Percentiles rank a stretch among this genome's conserved stretches.
phyloP scores from a whole-genome alignment of 1,139 yeast genomes.

The Magnusiomyces suaveolens region DNA sequence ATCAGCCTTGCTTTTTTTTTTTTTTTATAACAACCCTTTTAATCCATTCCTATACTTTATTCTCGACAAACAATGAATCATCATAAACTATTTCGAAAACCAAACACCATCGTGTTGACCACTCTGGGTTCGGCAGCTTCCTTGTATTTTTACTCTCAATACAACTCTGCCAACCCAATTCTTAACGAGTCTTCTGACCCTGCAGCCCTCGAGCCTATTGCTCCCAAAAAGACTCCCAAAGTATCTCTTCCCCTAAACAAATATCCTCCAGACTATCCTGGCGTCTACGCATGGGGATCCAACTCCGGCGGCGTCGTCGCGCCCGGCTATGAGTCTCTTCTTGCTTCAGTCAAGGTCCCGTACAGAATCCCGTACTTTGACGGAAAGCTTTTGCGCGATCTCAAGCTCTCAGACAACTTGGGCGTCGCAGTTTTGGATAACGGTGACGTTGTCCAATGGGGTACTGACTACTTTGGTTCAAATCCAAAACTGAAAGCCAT shows the following conservation, averaged over 20 bases:
- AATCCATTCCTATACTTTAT: too few relatives aligned
- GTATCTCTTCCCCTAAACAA: not conserved
- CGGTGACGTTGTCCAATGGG: constrained; percentile 75
- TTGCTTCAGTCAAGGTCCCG: constrained; percentile 41
- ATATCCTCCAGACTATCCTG: constrained; percentile 31
- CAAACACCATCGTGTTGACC: not conserved
- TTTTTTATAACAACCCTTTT: too few relatives aligned
- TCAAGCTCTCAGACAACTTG: constrained; percentile 44
- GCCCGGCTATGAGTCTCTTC: constrained; percentile 21
- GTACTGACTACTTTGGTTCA: constrained; percentile 31
- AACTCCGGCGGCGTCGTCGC: constrained; percentile 38
- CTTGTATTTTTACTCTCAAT: not conserved
- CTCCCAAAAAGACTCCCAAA: not conserved
- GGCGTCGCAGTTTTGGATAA: constrained; percentile 56
- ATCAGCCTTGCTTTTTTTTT: not conserved
- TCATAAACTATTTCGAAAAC: not conserved
- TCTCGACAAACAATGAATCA: not conserved
- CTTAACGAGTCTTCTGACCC: not conserved
- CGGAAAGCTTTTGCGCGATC: constrained; percentile 47
- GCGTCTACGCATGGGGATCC: constrained; percentile 47
- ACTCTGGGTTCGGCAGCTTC: not conserved
- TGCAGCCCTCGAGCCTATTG: not conserved
- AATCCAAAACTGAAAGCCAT: not conserved
- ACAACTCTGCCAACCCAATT: not conserved
- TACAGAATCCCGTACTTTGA: constrained; percentile 56